Evolutionary conservation across 2,329 filamentous ascomycete genomes (phyloP), one percentile per base, ranked within the genome.

Genomic region (Pseudocercospora fuligena): DNA sequence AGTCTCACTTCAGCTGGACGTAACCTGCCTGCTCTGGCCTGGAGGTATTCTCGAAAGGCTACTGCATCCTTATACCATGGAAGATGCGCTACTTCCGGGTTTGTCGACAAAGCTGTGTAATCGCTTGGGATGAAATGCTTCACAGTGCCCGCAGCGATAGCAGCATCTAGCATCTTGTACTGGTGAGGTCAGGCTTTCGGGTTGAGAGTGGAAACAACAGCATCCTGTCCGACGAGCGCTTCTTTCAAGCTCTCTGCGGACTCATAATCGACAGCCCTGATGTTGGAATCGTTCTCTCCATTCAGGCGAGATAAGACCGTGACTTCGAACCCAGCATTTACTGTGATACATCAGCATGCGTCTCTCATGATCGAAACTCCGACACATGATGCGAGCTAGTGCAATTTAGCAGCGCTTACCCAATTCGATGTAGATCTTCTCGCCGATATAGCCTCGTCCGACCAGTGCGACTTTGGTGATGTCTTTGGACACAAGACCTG

Each of bases 101-200:
- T 31, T n/a, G 53, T 57, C 21, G 53, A 57, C 12, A 57, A 23
- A 8, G 53, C 53, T 5, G 23, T 57, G 21, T 57, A 57, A 23
- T 57, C 53, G 25, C 27, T 31, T 16, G 53, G 53, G 25, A 57
- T 57, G 53, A 57, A 57, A 23, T 57, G 53, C 31, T 57, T 57
- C 4, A 57, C 25, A 11, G n/a, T 51, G 12, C 53, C 53, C 3
- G 53, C 53, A 9, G 16, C 53, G 53, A 57, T n/a, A 27, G 53
- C 53, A 16, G 53, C 53, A 36, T 57, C 53, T 25, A 57, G n/a
- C 14, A 57, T 4, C 16, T 57, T 57, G 16, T 57, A 31, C 31
- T 57, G 53, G 12, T 57, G 53, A 57, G 25, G 21, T 25, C 53
- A 57, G 7, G 53, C 53, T 57, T n/a, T 31, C 16, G 31, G 27